A percentile compares a stretch with the other conserved stretches of the same genome.
Evolutionary conservation across 352 stramenopile genomes (phyloP).

Genomic region (Blastocystis sp.): DNA sequence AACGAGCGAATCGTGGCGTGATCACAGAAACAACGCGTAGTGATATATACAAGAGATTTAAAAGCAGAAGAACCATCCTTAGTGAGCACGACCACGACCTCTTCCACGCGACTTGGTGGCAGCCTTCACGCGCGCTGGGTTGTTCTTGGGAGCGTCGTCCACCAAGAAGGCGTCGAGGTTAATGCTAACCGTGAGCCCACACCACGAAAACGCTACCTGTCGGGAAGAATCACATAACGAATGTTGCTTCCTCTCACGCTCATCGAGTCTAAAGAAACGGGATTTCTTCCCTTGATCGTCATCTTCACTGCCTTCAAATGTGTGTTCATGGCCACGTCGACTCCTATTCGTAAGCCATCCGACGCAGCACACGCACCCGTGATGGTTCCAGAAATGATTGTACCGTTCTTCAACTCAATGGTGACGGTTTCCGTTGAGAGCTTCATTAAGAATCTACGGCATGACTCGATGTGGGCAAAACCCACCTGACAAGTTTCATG

Average conservation of each 20-base stretch:
- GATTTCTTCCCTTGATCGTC: conserved; percentile 95
- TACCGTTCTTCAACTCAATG: conserved; percentile 99
- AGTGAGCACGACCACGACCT: conserved; percentile 80
- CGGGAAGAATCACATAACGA: conserved; percentile 89
- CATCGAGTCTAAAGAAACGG: conserved; percentile 92
- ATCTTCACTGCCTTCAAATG: conserved; percentile 98
- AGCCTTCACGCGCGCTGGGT: conserved; percentile 81
- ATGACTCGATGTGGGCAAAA: neutral
- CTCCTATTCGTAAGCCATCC: conserved; percentile 79
- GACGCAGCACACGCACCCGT: conserved; percentile 79
- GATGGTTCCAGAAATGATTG: conserved; percentile 96
- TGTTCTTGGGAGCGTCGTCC: conserved; percentile 94
- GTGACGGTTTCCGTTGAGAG: conserved; percentile 98
- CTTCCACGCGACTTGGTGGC: conserved; percentile 80
- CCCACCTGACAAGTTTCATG: conserved; percentile 74
- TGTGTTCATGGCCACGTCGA: conserved; percentile 99
- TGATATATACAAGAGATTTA: conserved; percentile 46
- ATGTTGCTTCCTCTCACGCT: conserved; percentile 98
- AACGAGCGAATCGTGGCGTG: neutral
- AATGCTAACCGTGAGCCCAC: conserved; percentile 80
- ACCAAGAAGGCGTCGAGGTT: conserved; percentile 98
- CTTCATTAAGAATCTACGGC: conserved; percentile 92
- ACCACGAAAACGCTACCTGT: conserved; percentile 76
- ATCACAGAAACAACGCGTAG: neutral
- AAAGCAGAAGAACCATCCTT: conserved; percentile 19